phyloP scores from a whole-genome alignment of 257 asterid species.

The Solanum dulcamara region DNA sequence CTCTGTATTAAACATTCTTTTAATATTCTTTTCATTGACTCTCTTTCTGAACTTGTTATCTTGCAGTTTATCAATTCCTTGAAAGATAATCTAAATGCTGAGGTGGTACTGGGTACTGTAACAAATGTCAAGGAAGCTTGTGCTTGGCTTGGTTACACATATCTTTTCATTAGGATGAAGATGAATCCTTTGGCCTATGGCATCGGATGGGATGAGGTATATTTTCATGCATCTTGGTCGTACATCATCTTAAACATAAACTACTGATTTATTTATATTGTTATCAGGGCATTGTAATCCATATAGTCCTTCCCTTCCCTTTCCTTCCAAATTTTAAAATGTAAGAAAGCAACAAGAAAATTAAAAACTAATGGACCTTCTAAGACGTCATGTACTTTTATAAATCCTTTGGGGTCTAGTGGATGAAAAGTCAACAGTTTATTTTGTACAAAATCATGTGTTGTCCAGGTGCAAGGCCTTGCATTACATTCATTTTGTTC shows the following conservation, averaged over 20 bases:
- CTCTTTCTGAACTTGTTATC: constrained; percentile 2
- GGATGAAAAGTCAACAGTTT: background rate
- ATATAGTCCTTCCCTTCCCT: background rate
- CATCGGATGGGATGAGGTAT: constrained; percentile 99
- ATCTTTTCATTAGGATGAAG: constrained; percentile 95
- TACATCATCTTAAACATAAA: background rate
- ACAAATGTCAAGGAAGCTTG: constrained; percentile 99
- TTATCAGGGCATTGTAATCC: background rate
- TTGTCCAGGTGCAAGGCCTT: background rate
- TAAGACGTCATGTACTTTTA: background rate
- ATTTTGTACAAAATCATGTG: background rate
- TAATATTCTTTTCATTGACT: background rate
- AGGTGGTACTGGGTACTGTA: constrained; percentile 98
- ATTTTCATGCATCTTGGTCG: background rate
- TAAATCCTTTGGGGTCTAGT: background rate
- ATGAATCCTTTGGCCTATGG: constrained; percentile 98
- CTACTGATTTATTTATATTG: background rate
- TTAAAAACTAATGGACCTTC: background rate
- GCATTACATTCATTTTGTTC: background rate
- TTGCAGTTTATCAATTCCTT: constrained; percentile 84
- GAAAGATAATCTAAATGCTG: constrained; percentile 96
- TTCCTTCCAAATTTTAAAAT: background rate
- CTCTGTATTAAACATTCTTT: background rate
- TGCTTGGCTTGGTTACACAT: constrained; percentile 98
- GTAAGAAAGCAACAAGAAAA: background rate